Evolutionary conservation across 192 early-diverging fungal species (phyloP).

Genomic region (Coemansia sp.): DNA sequence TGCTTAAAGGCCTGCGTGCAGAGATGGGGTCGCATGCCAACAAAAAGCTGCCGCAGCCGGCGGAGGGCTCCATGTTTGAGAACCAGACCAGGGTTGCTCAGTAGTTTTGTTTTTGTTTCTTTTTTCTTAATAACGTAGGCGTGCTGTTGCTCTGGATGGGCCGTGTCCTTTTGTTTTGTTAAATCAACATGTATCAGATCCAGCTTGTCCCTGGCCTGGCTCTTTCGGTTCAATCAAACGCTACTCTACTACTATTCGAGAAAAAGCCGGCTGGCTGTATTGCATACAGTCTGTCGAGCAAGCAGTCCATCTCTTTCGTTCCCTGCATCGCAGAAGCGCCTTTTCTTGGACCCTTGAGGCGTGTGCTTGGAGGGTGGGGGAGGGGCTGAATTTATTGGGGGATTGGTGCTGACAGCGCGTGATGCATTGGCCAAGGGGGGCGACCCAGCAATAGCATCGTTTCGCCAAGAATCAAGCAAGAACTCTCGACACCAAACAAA

Average conservation of each 20-base stretch:
- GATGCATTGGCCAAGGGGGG: not conserved
- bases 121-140: not conserved
- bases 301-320: too few relatives aligned
- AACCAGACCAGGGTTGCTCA: not conserved
- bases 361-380: too few relatives aligned
- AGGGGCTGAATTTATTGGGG: too few relatives aligned
- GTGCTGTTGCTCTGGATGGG: too few relatives aligned
- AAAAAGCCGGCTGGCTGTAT: too few relatives aligned
- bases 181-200: too few relatives aligned
- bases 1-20: slow-evolving; percentile 79
- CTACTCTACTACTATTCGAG: too few relatives aligned
- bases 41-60: slow-evolving; percentile 86
- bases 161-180: too few relatives aligned
- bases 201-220: too few relatives aligned
- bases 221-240: too few relatives aligned
- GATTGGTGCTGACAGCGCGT: not conserved
- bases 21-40: slow-evolving; percentile 87
- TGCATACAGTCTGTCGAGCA: too few relatives aligned
- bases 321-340: not conserved
- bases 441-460: not conserved
- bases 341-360: not conserved
- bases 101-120: not conserved
- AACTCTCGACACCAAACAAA: not conserved
- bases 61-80: slow-evolving; percentile 69
- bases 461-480: not conserved